These are phyloP conservation scores for Euclidium syriacum DNA, from an alignment of 345 rosid species.

Conservation along the genomic window DNA sequence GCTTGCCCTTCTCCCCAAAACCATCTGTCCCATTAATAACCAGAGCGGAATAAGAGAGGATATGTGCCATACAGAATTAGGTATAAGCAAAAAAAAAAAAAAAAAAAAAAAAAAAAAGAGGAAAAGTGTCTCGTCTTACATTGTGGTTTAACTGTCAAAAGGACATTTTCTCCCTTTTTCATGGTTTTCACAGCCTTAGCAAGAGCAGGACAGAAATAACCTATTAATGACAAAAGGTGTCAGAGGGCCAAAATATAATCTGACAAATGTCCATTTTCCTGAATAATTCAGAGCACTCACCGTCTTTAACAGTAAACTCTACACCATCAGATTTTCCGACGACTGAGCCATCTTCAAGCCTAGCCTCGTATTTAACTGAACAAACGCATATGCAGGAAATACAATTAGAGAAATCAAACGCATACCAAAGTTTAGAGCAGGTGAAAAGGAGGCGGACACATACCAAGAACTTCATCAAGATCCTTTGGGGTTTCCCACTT, in stretches of 20 bases:
- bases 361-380: constrained; percentile 73
- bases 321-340: constrained; percentile 67
- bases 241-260: background rate
- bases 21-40: constrained; percentile 48
- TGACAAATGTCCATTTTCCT: background rate
- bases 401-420: background rate
- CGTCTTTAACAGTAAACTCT: constrained; percentile 74
- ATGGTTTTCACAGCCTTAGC: constrained; percentile 79
- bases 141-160: constrained; percentile 62
- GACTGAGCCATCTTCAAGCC: constrained; percentile 67
- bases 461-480: constrained; percentile 75
- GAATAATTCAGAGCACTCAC: constrained; percentile 31
- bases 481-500: constrained; percentile 86
- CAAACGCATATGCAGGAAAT: background rate
- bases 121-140: constrained; percentile 18
- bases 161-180: constrained; percentile 80
- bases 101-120: background rate
- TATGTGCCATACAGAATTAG: background rate
- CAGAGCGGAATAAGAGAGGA: background rate
- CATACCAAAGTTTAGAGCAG: background rate
- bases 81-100: background rate
- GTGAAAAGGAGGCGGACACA: background rate
- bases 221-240: constrained; percentile 28
- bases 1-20: constrained; percentile 84
- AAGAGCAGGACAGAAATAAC: constrained; percentile 82